These are phyloP conservation scores for Penicillium cataractarum DNA, from an alignment of 495 filamentous ascomycete genomes.

Conservation along the genomic window DNA sequence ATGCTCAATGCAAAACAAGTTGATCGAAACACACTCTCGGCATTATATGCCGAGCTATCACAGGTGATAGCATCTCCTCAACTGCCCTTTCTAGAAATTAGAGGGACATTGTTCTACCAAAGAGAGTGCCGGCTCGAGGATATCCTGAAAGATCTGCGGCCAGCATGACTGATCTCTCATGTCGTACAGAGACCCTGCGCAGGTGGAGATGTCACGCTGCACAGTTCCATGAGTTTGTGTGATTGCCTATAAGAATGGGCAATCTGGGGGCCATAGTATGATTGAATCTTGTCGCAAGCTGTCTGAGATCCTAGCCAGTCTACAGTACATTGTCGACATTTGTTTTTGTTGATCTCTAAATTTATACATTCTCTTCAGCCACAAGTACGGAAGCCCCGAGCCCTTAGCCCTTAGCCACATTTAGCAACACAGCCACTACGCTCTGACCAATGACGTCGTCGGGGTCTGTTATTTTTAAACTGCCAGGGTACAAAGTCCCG, in stretches of 20 bases:
- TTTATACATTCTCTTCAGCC: slow-evolving; percentile 10
- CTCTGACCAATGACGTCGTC: slow-evolving; percentile 19
- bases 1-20: background rate
- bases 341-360: slow-evolving; percentile 1
- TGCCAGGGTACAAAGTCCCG: slow-evolving; percentile 24
- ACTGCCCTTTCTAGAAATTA: background rate
- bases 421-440: slow-evolving; percentile 18
- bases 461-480: slow-evolving; percentile 29
- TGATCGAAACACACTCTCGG: slow-evolving; percentile 1
- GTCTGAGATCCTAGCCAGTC: background rate
- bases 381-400: slow-evolving; percentile 10
- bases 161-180: slow-evolving; percentile 22
- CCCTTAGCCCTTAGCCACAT: slow-evolving; percentile 16
- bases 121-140: background rate
- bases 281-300: background rate
- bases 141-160: slow-evolving; percentile 8
- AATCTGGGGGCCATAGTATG: background rate
- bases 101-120: background rate
- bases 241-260: slow-evolving; percentile 16
- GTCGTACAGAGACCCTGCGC: slow-evolving; percentile 25
- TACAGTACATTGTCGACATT: background rate
- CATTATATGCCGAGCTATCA: background rate
- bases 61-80: background rate
- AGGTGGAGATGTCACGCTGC: slow-evolving; percentile 29
- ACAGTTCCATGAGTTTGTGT: slow-evolving; percentile 4